These are phyloP conservation scores for Xylaria sp. DNA, from an alignment of 2,329 filamentous ascomycete species.

Conservation along the genomic window DNA sequence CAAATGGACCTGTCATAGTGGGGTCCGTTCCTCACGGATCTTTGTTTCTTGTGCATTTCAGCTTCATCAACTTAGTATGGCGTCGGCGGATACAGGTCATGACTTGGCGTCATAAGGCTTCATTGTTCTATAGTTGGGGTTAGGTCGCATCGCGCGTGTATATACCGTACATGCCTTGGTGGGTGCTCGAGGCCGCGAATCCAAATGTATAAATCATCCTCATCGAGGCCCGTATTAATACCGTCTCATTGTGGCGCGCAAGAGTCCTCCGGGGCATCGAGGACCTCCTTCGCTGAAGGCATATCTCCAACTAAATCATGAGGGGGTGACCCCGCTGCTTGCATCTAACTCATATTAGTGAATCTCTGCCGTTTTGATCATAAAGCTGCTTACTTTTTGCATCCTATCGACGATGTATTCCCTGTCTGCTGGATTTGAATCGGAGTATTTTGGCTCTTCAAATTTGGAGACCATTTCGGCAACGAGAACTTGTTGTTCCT, in stretches of 20 bases:
- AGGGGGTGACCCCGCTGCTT: slow-evolving; percentile 89
- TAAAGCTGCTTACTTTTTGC: slow-evolving; percentile 76
- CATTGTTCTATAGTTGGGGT: slow-evolving; percentile 30
- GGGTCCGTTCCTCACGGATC: not conserved
- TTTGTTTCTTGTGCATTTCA: slow-evolving; percentile 10
- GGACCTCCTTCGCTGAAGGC: slow-evolving; percentile 77
- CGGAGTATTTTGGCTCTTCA: slow-evolving; percentile 79
- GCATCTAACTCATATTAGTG: slow-evolving; percentile 72
- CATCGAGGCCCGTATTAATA: slow-evolving; percentile 21
- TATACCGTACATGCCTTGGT: slow-evolving; percentile 23
- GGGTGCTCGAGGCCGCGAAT: slow-evolving; percentile 12
- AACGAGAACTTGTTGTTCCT: slow-evolving; percentile 80
- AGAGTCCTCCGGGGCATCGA: slow-evolving; percentile 65
- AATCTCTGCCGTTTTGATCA: slow-evolving; percentile 14
- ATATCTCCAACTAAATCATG: slow-evolving; percentile 90
- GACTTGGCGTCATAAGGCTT: slow-evolving; percentile 33
- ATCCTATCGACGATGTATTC: slow-evolving; percentile 97
- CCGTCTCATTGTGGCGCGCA: slow-evolving; percentile 64
- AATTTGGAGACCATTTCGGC: slow-evolving; percentile 88
- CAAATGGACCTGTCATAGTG: slow-evolving; percentile 56
- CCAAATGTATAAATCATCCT: slow-evolving; percentile 28
- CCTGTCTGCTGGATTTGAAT: slow-evolving; percentile 79
- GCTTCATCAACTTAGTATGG: slow-evolving; percentile 15
- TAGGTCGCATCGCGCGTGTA: slow-evolving; percentile 30
- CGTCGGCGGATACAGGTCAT: slow-evolving; percentile 28